Base-by-base conservation (phyloP, 75 land plant genomes). In the Azolla pinnata region DNA sequence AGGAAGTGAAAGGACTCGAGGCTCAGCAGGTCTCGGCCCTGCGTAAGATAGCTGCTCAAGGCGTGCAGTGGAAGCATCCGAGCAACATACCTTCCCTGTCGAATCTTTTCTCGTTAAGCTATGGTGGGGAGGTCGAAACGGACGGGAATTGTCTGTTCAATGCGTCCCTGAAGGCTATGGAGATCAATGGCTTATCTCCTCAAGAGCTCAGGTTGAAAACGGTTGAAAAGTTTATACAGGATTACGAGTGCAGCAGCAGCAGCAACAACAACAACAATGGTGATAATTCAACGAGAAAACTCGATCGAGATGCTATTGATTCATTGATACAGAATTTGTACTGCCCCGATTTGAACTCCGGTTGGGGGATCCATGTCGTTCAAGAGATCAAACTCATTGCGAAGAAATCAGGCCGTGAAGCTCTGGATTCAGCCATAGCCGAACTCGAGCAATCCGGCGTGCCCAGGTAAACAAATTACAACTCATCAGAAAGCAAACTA, bases 71-170 rank as follows among this genome's bases (percentile, higher is more conserved):
- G 89, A 82, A 80, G 67, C 78, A 74, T 34, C 85, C 84, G 8
- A 60, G 45, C 7, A 42, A 45, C 0, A 28, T 46, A 0, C 29
- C 61, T 31, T 29, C 67, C 55, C 30, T 69, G 16, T 49, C 72
- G 31, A 47, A 40, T 14, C 75, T 78, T 0, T 82, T 81, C 59
- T 64, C 75, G 32, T 61, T 86, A 14, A 67, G 66, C 0, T 79
- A 88, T 59, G 95, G 95, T 18, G 95, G 95, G 0, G 89, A 88
- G n/a, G 95, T 88, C 18, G 81, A 83, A 26, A 61, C 90, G 8
- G 95, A 88, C 44, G 95, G 95, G 33, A 88, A 88, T 70, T 88
- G 95, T 30, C 74, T 88, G 0, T 88, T 88, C 54, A 77, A 89
- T n/a, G 83, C 95, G 0, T 65, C 81, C 1, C 59, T 68, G 34